These are phyloP conservation scores for Sporodiniella umbellata DNA, from an alignment of 371 early-diverging fungal species.

Conservation along the genomic window DNA sequence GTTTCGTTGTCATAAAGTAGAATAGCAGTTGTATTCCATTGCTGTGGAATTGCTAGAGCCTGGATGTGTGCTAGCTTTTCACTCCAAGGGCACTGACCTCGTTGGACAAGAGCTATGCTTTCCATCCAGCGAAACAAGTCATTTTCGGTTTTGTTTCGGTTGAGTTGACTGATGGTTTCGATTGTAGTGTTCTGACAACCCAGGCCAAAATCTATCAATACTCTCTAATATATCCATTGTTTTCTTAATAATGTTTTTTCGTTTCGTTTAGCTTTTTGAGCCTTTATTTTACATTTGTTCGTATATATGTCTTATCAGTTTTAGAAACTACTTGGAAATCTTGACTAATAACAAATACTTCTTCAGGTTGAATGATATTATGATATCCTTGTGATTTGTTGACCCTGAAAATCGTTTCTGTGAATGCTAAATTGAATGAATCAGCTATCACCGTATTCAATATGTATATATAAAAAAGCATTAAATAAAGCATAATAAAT, in stretches of 20 bases:
- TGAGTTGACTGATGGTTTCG: constrained; percentile 6
- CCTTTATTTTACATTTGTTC: constrained; percentile 11
- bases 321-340: constrained; percentile 20
- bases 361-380: constrained; percentile 3
- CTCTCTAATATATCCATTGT: constrained; percentile 13
- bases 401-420: constrained; percentile 8
- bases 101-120: constrained; percentile 22
- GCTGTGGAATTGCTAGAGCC: constrained; percentile 3
- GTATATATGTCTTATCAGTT: neutral
- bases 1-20: constrained; percentile 29
- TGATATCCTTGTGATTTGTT: constrained; percentile 12
- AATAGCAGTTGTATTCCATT: constrained; percentile 13
- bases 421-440: constrained; percentile 5
- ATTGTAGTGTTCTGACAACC: constrained; percentile 17
- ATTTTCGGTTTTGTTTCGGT: constrained; percentile 10
- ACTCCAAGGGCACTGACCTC: constrained; percentile 30
- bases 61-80: constrained; percentile 19
- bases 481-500: too few relatives aligned
- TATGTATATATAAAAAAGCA: too few relatives aligned
- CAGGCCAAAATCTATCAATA: constrained; percentile 23
- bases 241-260: neutral
- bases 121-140: too few relatives aligned
- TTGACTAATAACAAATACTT: constrained; percentile 12
- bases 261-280: neutral
- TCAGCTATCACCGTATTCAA: neutral